Evolutionary conservation across 352 stramenopile genomes (phyloP).

Genomic region (Pseudoperonospora humuli): DNA sequence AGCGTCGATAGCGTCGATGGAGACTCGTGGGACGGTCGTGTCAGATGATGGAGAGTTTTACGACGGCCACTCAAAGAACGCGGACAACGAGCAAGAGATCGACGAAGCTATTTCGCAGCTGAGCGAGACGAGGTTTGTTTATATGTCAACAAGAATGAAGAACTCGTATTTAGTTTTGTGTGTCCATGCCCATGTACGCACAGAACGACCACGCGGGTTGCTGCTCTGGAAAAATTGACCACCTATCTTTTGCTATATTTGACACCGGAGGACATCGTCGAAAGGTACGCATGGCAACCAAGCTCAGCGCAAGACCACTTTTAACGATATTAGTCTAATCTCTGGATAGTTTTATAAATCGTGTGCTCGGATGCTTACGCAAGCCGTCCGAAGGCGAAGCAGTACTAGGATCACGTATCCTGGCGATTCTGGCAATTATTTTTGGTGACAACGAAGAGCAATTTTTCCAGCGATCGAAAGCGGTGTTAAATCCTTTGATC

Average conservation of each 20-base stretch:
- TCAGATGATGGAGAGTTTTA: conserved; percentile 68
- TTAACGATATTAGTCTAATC: background rate
- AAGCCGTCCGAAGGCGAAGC: conserved; percentile 68
- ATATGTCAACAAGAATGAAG: background rate
- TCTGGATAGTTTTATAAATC: conserved; percentile 52
- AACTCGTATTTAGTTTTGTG: background rate
- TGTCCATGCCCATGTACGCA: background rate
- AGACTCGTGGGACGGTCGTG: conserved; percentile 51
- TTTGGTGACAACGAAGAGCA: conserved; percentile 65
- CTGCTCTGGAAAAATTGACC: conserved; percentile 60
- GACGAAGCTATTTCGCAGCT: conserved; percentile 73
- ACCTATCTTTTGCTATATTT: conserved; percentile 60
- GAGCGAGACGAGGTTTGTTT: conserved; percentile 59
- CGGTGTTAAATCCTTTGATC: conserved; percentile 58
- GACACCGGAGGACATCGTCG: conserved; percentile 51
- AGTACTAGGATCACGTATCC: conserved; percentile 52
- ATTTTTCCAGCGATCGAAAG: conserved; percentile 68
- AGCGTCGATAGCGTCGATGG: conserved; percentile 57
- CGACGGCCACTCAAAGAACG: conserved; percentile 49
- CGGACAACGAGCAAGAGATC: conserved; percentile 55
- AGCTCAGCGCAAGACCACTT: background rate
- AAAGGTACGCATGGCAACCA: conserved; percentile 36
- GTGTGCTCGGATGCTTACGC: conserved; percentile 57
- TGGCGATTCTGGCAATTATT: conserved; percentile 68
- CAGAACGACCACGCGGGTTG: conserved; percentile 66